These are phyloP conservation scores for Penicillium sp. DNA, from an alignment of 2,329 filamentous ascomycete species.

Conservation along the genomic window DNA sequence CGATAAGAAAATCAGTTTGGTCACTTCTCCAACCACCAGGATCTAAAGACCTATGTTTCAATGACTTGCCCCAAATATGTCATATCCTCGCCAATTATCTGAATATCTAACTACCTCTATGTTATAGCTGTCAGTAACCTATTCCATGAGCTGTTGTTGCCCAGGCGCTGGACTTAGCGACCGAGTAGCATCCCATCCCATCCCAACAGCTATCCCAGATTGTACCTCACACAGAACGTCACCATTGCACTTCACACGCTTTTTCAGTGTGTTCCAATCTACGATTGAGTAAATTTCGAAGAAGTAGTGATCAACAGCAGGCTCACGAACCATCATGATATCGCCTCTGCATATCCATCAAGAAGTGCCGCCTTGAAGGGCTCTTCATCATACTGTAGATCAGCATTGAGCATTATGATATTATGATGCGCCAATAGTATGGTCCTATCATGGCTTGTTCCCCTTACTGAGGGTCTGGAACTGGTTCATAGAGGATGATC, in stretches of 20 bases:
- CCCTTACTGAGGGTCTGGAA: not conserved
- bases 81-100: not conserved
- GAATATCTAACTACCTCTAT: not conserved
- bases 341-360: not conserved
- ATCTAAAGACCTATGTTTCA: not conserved
- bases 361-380: not conserved
- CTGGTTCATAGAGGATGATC: not conserved
- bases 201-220: not conserved
- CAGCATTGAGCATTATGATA: not conserved
- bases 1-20: conserved; percentile 16
- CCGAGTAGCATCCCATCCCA: not conserved
- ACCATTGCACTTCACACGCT: not conserved
- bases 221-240: not conserved
- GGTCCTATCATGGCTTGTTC: not conserved
- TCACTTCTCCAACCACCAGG: not conserved
- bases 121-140: not conserved
- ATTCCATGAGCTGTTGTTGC: not conserved
- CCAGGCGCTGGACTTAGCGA: not conserved
- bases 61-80: not conserved
- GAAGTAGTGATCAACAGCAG: not conserved
- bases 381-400: not conserved
- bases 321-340: conserved; percentile 2
- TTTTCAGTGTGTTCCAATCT: no score
- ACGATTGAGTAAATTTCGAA: not conserved
- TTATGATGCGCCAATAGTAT: not conserved